These are phyloP conservation scores for Rhododendron mucronatum DNA, from an alignment of 148 eudicot genomes.

Conservation along the genomic window DNA sequence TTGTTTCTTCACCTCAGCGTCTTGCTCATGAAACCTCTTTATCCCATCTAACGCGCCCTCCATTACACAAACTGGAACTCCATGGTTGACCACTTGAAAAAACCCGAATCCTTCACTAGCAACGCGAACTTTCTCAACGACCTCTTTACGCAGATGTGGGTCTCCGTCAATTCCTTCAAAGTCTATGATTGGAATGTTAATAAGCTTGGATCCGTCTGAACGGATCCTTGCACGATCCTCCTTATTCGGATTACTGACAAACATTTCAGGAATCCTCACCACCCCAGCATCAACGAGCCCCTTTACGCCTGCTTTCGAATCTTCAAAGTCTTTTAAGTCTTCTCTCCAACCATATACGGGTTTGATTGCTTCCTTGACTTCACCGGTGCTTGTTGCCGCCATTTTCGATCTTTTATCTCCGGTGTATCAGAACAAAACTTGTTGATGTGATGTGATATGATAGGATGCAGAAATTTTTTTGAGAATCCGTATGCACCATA, in stretches of 20 bases:
- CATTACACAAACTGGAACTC: constrained; percentile 8
- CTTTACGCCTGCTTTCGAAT: constrained; percentile 32
- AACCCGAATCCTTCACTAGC: constrained; percentile 30
- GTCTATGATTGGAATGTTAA: constrained; percentile 20
- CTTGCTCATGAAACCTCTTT: constrained; percentile 15
- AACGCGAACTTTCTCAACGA: background rate
- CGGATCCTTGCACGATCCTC: background rate
- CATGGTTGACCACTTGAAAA: constrained; percentile 38
- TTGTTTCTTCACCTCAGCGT: constrained; percentile 9
- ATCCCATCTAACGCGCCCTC: constrained; percentile 7
- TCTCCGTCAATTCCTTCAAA: background rate
- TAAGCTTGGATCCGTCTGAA: background rate
- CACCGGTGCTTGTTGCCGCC: background rate
- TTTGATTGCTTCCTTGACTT: background rate
- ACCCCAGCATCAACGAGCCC: constrained; percentile 26
- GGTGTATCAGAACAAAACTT: background rate
- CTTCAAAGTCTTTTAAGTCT: constrained; percentile 22
- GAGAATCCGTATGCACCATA: background rate
- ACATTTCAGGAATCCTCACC: constrained; percentile 23
- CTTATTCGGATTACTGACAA: constrained; percentile 17
- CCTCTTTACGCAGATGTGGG: background rate
- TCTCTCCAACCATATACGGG: background rate
- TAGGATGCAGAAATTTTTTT: too few relatives aligned
- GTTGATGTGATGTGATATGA: background rate
- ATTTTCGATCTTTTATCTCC: background rate